Evolutionary conservation across 2,329 filamentous ascomycete species (phyloP).

Genomic region (Colletotrichum sp.): DNA sequence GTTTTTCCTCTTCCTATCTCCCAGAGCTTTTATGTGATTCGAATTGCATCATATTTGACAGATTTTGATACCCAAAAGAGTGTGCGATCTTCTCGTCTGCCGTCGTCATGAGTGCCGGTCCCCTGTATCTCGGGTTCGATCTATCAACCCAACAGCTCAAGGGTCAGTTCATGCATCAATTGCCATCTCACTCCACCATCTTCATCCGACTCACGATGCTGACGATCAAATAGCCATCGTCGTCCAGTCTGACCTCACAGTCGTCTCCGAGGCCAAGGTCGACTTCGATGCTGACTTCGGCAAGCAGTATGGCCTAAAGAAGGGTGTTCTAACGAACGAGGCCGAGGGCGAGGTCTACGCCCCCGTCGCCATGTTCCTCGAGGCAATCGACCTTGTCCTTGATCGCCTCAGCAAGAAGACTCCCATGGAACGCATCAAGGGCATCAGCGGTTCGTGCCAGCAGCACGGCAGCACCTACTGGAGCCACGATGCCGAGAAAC

Average conservation of each 20-base stretch:
- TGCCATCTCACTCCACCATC: background rate
- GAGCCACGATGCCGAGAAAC: slow-evolving; percentile 70
- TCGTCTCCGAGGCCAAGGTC: slow-evolving; percentile 85
- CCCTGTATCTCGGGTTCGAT: slow-evolving; percentile 91
- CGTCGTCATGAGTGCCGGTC: slow-evolving; percentile 39
- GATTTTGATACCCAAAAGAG: background rate
- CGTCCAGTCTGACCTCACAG: slow-evolving; percentile 81
- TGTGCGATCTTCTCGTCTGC: background rate
- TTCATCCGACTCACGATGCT: background rate
- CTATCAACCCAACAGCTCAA: slow-evolving; percentile 97
- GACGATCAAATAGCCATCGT: slow-evolving; percentile 68
- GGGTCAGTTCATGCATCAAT: slow-evolving; percentile 54
- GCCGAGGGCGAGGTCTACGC: slow-evolving; percentile 89
- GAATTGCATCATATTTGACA: background rate
- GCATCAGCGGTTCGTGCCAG: slow-evolving; percentile 91
- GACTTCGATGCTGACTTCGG: slow-evolving; percentile 89
- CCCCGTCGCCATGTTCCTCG: slow-evolving; percentile 92
- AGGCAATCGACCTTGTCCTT: slow-evolving; percentile 88
- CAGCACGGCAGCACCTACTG: slow-evolving; percentile 98
- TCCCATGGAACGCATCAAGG: slow-evolving; percentile 72
- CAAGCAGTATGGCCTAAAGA: slow-evolving; percentile 77
- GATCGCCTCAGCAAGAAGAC: slow-evolving; percentile 71
- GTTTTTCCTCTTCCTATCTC: background rate
- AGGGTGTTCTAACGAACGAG: slow-evolving; percentile 86
- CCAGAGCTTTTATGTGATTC: background rate